Evolutionary conservation across 164 flowering plant species (phyloP).

Genomic region (Magnolia kwangsiensis): DNA sequence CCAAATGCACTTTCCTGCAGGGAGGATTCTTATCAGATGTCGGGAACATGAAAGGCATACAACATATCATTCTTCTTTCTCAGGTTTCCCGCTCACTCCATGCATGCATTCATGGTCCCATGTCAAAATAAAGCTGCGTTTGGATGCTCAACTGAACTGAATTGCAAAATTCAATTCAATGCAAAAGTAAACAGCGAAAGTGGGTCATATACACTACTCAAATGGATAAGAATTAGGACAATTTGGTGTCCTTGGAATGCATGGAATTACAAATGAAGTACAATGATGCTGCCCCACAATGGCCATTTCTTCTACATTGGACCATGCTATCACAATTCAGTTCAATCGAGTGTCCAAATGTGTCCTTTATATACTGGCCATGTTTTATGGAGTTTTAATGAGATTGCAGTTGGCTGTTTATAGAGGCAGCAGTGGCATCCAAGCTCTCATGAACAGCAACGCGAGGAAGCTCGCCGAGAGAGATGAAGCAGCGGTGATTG

Average conservation of each 20-base stretch:
- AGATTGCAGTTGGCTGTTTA: conserved; percentile 87
- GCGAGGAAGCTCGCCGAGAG: conserved; percentile 69
- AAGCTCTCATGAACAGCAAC: conserved; percentile 65
- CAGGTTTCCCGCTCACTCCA: conserved; percentile 47
- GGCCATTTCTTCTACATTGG: too few relatives aligned
- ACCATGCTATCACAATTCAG: neutral
- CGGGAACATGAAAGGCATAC: conserved; percentile 53
- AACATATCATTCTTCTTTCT: conserved; percentile 72
- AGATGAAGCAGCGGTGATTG: conserved; percentile 56
- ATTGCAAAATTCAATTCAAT: too few relatives aligned
- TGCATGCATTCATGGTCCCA: neutral
- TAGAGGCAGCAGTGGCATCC: conserved; percentile 65
- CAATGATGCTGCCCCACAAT: too few relatives aligned
- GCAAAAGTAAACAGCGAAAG: neutral
- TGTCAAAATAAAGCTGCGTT: neutral
- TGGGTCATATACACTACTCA: too few relatives aligned
- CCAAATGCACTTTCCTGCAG: conserved; percentile 28
- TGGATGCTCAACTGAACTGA: neutral
- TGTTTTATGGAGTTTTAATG: conserved; percentile 35
- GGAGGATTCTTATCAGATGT: conserved; percentile 62
- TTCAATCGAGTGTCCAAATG: neutral
- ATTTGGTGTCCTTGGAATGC: too few relatives aligned
- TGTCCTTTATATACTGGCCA: neutral
- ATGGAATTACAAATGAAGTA: too few relatives aligned
- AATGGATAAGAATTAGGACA: too few relatives aligned